Evolutionary conservation across 306 rosid species (phyloP), one percentile per base, ranked within the genome.

Genomic region (Quercus alba): DNA sequence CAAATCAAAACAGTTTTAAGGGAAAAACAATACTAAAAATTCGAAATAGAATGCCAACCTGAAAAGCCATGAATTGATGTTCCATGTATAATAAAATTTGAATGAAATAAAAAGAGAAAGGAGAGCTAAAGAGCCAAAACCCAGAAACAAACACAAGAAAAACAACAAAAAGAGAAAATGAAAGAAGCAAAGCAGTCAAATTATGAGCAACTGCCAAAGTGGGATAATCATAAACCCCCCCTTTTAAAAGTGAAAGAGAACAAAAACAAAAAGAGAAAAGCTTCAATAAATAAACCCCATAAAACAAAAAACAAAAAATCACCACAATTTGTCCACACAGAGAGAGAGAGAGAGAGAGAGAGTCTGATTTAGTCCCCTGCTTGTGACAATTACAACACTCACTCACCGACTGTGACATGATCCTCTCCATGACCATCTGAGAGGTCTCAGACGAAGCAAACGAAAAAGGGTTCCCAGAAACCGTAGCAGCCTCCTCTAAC

Each of bases 361-460:
- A 77, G 59, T 30, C 46, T 66, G 75, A 38, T 55, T 9, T 4
- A 4, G 33, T 28, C 67, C 56, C 23, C 33, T 7, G 28, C 18
- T 68, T n/a, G 15, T 5, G 8, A 12, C 72, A 67, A 49, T 49
- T 49, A 49, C 54, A 49, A 49, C 4, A 12, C 5, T 15, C 33
- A 78, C 93, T 84, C 79, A 94, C 99, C 77, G 99, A 93, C 75
- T 94, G 97, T 4, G 97, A 93, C 92, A 94, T 86, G 35, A 94
- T 94, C 6, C 99, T 90, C 46, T 94, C 99, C 97, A 94, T 90
- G 18, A 94, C 93, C 91, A 93, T 89, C 81, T 85, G 97, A 0
- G 99, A 93, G 5, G 97, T 94, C 75, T 94, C 99, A 0, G 97
- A 87, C 21, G 90, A 91, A 19, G 98, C 97, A 49, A 91, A 93